These are phyloP conservation scores for Kondoa subrosea DNA, from an alignment of 768 basidiomycete genomes.

Conservation along the genomic window DNA sequence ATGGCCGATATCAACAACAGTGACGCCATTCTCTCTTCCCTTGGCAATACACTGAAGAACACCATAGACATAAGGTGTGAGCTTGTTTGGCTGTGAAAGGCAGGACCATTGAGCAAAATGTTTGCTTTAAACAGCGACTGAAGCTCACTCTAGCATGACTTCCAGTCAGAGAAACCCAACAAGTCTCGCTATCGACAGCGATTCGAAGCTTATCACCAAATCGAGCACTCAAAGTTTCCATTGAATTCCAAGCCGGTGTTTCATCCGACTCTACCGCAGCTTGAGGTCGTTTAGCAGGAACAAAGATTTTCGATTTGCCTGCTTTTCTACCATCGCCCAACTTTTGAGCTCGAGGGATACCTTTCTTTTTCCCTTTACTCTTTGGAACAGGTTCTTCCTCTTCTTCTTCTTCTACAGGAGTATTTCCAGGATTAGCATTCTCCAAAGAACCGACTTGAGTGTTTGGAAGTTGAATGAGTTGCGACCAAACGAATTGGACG, in stretches of 20 bases:
- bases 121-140: background rate
- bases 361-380: background rate
- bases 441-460: conserved; percentile 51
- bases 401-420: background rate
- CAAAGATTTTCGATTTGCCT: background rate
- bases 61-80: conserved; percentile 70
- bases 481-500: conserved; percentile 63
- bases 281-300: background rate
- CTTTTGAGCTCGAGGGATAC: background rate
- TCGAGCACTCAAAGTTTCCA: conserved; percentile 1
- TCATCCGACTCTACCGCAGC: background rate
- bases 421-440: conserved; percentile 41
- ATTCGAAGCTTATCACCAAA: conserved; percentile 41
- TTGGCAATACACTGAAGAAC: conserved; percentile 70
- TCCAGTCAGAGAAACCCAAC: conserved; percentile 64
- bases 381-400: background rate
- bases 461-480: conserved; percentile 56
- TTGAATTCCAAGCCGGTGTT: background rate
- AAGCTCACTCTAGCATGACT: conserved; percentile 61
- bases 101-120: conserved; percentile 2
- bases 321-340: background rate
- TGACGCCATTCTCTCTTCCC: conserved; percentile 57
- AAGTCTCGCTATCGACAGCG: conserved; percentile 55
- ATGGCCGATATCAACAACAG: conserved; percentile 59
- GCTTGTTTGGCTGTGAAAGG: conserved; percentile 46